These are phyloP conservation scores for Ascodesmis nigricans DNA, from an alignment of 495 filamentous ascomycete genomes.

Conservation along the genomic window DNA sequence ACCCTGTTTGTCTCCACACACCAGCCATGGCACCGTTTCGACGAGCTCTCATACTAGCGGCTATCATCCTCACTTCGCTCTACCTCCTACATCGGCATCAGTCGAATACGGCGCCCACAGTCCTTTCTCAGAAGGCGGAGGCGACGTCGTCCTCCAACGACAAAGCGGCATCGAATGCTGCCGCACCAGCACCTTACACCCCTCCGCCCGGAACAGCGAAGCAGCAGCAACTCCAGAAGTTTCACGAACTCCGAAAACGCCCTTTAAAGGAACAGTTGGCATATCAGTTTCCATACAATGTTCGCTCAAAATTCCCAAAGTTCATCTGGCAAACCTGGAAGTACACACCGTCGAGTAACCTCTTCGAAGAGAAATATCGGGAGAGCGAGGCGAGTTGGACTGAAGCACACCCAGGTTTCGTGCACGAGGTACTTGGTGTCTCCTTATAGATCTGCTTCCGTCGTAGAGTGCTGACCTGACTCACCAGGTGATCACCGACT, in stretches of 20 bases:
- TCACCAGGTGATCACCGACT: constrained; percentile 68
- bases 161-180: too few relatives aligned
- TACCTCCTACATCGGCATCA: too few relatives aligned
- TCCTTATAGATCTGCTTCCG: neutral
- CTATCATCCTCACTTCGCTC: too few relatives aligned
- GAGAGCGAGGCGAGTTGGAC: constrained; percentile 79
- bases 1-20: too few relatives aligned
- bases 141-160: too few relatives aligned
- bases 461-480: neutral
- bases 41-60: too few relatives aligned
- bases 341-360: constrained; percentile 54
- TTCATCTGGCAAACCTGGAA: constrained; percentile 99
- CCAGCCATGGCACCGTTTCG: too few relatives aligned
- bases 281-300: constrained; percentile 85
- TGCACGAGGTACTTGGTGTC: constrained; percentile 40
- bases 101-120: too few relatives aligned
- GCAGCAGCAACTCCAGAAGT: too few relatives aligned
- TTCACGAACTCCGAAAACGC: constrained; percentile 11
- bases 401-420: constrained; percentile 67
- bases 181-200: too few relatives aligned
- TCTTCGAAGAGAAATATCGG: constrained; percentile 54
- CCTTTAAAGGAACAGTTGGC: constrained; percentile 61
- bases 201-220: too few relatives aligned
- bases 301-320: constrained; percentile 70
- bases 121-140: too few relatives aligned